These are phyloP conservation scores for Aspergillus neotritici DNA, from an alignment of 2,329 filamentous ascomycete genomes.

Conservation along the genomic window DNA sequence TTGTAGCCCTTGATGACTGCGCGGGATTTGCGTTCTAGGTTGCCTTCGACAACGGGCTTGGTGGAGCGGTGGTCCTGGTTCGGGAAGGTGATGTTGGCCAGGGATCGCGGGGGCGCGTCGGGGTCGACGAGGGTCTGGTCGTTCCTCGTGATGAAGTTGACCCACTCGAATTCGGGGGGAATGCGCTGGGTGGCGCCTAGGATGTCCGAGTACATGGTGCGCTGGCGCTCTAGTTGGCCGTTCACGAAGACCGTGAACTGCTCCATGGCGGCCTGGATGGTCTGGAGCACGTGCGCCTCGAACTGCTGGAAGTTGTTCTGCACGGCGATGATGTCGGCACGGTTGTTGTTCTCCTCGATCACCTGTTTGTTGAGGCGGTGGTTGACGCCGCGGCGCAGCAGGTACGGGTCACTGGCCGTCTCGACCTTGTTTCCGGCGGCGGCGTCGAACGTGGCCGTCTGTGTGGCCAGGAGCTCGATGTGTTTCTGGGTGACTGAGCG, in stretches of 20 bases:
- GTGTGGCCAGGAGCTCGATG: constrained; percentile 85
- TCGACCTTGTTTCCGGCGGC: constrained; percentile 61
- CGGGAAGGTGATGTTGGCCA: constrained; percentile 72
- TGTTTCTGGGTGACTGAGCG: constrained; percentile 85
- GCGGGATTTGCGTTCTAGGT: constrained; percentile 82
- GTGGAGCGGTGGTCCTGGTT: constrained; percentile 82
- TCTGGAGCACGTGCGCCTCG: constrained; percentile 76
- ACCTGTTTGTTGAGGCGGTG: constrained; percentile 87
- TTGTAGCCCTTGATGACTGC: constrained; percentile 75
- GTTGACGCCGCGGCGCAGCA: constrained; percentile 73
- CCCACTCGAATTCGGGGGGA: constrained; percentile 85
- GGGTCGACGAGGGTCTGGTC: constrained; percentile 70
- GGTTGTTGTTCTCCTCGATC: constrained; percentile 91
- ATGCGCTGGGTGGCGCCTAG: constrained; percentile 69
- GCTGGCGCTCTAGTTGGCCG: constrained; percentile 74
- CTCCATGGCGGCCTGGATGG: constrained; percentile 74
- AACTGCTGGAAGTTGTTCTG: constrained; percentile 86
- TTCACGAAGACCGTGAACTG: constrained; percentile 76
- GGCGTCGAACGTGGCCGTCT: constrained; percentile 74
- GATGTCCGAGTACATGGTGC: constrained; percentile 78
- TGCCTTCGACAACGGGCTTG: constrained; percentile 77
- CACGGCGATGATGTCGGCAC: constrained; percentile 83
- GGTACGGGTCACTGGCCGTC: constrained; percentile 77
- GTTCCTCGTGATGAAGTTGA: constrained; percentile 70
- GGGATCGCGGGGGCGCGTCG: constrained; percentile 63